Percentiles rank a stretch among this genome's conserved stretches.
Evolutionary conservation across 768 basidiomycete species (phyloP).

Genomic region (Hebeloma cylindrosporum): DNA sequence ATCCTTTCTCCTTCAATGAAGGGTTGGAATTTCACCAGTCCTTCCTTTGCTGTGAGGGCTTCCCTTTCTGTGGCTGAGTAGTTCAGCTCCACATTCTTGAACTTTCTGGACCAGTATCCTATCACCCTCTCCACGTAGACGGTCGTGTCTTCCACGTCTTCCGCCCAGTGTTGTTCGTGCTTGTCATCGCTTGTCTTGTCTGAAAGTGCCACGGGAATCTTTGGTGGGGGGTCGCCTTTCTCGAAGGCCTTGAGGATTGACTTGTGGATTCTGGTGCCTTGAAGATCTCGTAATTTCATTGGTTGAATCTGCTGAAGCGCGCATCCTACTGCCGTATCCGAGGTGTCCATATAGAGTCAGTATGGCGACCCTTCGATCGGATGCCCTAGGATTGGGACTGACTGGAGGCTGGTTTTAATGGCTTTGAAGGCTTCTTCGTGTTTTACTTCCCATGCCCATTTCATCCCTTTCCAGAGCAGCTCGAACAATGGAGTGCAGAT

Average conservation of each 20-base stretch:
- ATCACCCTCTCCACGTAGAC: slow-evolving; percentile 12
- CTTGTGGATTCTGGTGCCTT: slow-evolving; percentile 7
- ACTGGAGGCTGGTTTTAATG: slow-evolving; percentile 24
- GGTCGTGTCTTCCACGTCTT: slow-evolving; percentile 3
- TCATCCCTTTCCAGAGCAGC: slow-evolving; percentile 26
- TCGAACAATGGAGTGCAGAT: slow-evolving; percentile 32
- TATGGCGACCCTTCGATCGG: slow-evolving; percentile 28
- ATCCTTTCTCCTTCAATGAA: slow-evolving; percentile 13
- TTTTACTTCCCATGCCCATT: slow-evolving; percentile 20
- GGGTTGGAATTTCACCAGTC: slow-evolving; percentile 9
- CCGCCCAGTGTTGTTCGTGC: slow-evolving; percentile 4
- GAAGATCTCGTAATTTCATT: slow-evolving; percentile 19
- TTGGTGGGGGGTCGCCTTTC: background rate
- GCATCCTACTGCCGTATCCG: slow-evolving; percentile 26
- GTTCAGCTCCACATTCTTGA: slow-evolving; percentile 11
- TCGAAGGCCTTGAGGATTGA: background rate
- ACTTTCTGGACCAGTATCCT: slow-evolving; percentile 6
- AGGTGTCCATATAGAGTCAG: slow-evolving; percentile 35
- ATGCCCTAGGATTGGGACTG: slow-evolving; percentile 32
- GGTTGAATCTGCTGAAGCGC: slow-evolving; percentile 23
- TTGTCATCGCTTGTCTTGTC: background rate
- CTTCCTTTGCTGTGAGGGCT: slow-evolving; percentile 10
- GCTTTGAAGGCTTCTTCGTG: slow-evolving; percentile 30
- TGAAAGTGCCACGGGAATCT: background rate
- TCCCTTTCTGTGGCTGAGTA: slow-evolving; percentile 15